Evolutionary conservation across 1,284 basidiomycete genomes (phyloP).

Genomic region (Clitocybe nebularis): DNA sequence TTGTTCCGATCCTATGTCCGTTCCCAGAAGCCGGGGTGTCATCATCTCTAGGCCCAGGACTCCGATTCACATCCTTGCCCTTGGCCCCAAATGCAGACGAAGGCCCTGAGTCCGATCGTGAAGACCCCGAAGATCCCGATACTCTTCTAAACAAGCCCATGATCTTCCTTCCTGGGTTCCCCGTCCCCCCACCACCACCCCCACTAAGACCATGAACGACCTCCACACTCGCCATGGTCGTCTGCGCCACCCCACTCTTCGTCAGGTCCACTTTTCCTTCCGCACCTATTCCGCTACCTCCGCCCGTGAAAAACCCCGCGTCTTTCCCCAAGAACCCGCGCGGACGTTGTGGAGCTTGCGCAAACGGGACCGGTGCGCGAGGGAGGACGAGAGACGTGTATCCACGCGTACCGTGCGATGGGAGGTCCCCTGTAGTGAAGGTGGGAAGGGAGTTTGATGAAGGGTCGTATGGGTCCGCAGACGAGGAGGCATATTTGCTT

Average conservation of each 20-base stretch:
- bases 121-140: slow-evolving; percentile 8
- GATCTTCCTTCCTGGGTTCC: slow-evolving; percentile 15
- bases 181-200: slow-evolving; percentile 1
- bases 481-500: slow-evolving; percentile 22
- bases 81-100: slow-evolving; percentile 5
- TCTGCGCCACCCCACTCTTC: slow-evolving; percentile 71
- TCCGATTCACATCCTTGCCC: slow-evolving; percentile 1
- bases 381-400: slow-evolving; percentile 74
- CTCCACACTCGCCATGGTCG: slow-evolving; percentile 83
- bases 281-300: slow-evolving; percentile 2
- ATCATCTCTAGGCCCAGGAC: slow-evolving; percentile 12
- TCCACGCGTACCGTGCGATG: slow-evolving; percentile 55
- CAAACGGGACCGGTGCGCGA: slow-evolving; percentile 45
- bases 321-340: slow-evolving; percentile 5
- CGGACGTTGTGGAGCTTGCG: slow-evolving; percentile 17
- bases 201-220: slow-evolving; percentile 56
- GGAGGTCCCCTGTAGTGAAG: slow-evolving; percentile 31
- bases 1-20: slow-evolving; percentile 4
- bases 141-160: slow-evolving; percentile 19
- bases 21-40: slow-evolving; percentile 4
- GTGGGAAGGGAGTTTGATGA: slow-evolving; percentile 21
- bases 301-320: slow-evolving; percentile 9
- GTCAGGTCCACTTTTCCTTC: slow-evolving; percentile 65
- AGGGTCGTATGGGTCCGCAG: slow-evolving; percentile 16
- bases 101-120: slow-evolving; percentile 4